Evolutionary conservation across 805 yeast genomes (phyloP).

Genomic region (Clavispora santaluciae): DNA sequence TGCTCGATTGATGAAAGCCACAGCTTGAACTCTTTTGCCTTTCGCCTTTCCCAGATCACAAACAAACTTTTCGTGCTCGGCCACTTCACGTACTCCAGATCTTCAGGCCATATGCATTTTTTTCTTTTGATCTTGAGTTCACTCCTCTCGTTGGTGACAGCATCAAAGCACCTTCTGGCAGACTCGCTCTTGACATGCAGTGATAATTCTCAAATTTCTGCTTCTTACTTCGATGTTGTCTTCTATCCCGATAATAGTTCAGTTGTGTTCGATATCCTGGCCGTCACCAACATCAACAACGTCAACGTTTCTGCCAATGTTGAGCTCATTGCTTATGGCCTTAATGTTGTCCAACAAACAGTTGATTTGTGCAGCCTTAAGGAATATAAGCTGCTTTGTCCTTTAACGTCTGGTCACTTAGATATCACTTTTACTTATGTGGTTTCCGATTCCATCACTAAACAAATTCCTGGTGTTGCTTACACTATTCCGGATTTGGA

Average conservation of each 20-base stretch:
- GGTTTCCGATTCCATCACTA: conserved; percentile 38
- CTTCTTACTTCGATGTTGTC: conserved; percentile 72
- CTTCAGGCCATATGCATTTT: not conserved
- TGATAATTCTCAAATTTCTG: conserved; percentile 82
- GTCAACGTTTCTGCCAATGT: conserved; percentile 59
- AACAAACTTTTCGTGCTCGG: not conserved
- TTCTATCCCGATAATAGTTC: conserved; percentile 64
- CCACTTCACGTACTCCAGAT: not conserved
- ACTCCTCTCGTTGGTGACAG: conserved; percentile 12
- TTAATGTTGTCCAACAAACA: conserved; percentile 50
- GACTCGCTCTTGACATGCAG: conserved; percentile 85
- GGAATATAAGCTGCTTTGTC: conserved; percentile 52
- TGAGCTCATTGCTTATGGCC: conserved; percentile 74
- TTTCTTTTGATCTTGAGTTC: not conserved
- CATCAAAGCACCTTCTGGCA: conserved; percentile 38
- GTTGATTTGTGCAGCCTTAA: conserved; percentile 62
- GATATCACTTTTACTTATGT: conserved; percentile 54
- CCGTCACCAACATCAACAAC: conserved; percentile 72
- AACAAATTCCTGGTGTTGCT: conserved; percentile 73
- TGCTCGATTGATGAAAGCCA: not conserved
- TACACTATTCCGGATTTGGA: conserved; percentile 92
- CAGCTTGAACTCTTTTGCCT: not conserved
- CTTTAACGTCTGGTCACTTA: conserved; percentile 81
- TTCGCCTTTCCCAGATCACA: not conserved
- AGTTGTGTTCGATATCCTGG: conserved; percentile 64